These are phyloP conservation scores for Neurospora sp. DNA, from an alignment of 495 filamentous ascomycete genomes.

Conservation along the genomic window DNA sequence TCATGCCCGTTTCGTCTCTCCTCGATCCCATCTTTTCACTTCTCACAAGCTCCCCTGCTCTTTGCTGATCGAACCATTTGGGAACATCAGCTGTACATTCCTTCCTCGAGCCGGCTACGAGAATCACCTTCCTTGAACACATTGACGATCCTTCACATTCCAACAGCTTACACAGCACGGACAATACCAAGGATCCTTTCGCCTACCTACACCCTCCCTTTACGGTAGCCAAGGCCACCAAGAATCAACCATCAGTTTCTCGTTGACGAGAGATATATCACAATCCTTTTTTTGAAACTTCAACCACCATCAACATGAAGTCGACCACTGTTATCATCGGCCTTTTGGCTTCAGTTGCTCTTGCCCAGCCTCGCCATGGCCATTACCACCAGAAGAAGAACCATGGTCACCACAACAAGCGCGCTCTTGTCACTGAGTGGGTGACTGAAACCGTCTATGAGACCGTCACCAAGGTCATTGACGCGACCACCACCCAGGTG, in stretches of 20 bases:
- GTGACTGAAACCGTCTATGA: conserved; percentile 38
- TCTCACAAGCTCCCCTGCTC: conserved; percentile 12
- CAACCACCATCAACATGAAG: conserved; percentile 35
- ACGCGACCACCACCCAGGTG: conserved; percentile 30
- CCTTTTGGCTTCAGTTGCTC: conserved; percentile 32
- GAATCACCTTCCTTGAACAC: conserved; percentile 14
- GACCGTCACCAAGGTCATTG: conserved; percentile 37
- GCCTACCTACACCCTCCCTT: not conserved
- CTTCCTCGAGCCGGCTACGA: conserved; percentile 31
- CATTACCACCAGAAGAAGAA: conserved; percentile 23
- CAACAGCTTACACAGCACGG: not conserved
- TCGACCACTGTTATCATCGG: conserved; percentile 28
- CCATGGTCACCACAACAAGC: conserved; percentile 25
- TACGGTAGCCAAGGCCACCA: not conserved
- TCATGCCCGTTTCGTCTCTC: conserved; percentile 1
- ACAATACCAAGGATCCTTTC: not conserved
- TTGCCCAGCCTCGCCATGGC: conserved; percentile 36
- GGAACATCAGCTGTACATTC: conserved; percentile 23
- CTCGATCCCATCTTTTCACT: conserved; percentile 6
- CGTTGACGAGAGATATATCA: not conserved
- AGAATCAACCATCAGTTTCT: not conserved
- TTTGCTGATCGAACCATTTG: conserved; percentile 7
- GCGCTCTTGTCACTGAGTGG: conserved; percentile 36
- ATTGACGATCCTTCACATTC: not conserved
- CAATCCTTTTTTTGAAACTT: not conserved